These are phyloP conservation scores for Leccinum pachyderme DNA, from an alignment of 1,284 basidiomycete genomes.

Conservation along the genomic window DNA sequence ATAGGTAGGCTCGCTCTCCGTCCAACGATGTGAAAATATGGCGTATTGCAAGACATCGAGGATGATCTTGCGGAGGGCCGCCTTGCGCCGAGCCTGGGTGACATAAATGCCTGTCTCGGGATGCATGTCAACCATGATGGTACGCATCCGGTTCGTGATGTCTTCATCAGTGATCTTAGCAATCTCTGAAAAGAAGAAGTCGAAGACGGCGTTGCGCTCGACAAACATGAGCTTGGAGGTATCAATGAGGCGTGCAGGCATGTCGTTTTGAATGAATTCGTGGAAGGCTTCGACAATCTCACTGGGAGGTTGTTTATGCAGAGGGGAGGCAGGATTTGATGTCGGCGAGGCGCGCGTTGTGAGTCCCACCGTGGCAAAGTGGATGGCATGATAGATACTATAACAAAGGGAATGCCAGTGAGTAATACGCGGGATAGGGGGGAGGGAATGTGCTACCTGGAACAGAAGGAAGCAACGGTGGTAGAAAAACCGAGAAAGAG, in stretches of 20 bases:
- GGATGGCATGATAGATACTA: neutral
- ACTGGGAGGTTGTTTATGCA: neutral
- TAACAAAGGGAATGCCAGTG: neutral
- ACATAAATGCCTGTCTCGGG: slow-evolving; percentile 13
- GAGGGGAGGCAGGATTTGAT: neutral
- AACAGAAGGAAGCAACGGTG: neutral
- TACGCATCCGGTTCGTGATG: slow-evolving; percentile 7
- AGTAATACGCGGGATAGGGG: neutral
- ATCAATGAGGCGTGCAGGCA: slow-evolving; percentile 29
- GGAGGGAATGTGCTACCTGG: neutral
- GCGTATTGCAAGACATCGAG: slow-evolving; percentile 23
- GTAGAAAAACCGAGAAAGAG: neutral
- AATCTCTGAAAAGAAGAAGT: slow-evolving; percentile 20
- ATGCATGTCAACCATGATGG: neutral
- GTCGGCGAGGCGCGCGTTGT: neutral
- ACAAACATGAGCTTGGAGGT: slow-evolving; percentile 23
- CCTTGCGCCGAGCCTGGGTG: neutral
- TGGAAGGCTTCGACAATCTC: neutral
- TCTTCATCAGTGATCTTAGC: slow-evolving; percentile 18
- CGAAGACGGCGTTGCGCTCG: slow-evolving; percentile 17
- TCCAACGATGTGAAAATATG: slow-evolving; percentile 30
- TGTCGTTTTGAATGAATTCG: slow-evolving; percentile 20
- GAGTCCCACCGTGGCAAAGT: neutral
- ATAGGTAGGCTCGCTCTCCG: slow-evolving; percentile 23
- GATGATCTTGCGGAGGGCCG: slow-evolving; percentile 20